These are phyloP conservation scores for Yamadazyma sp. DNA, from an alignment of 1,139 yeast species.

Conservation along the genomic window DNA sequence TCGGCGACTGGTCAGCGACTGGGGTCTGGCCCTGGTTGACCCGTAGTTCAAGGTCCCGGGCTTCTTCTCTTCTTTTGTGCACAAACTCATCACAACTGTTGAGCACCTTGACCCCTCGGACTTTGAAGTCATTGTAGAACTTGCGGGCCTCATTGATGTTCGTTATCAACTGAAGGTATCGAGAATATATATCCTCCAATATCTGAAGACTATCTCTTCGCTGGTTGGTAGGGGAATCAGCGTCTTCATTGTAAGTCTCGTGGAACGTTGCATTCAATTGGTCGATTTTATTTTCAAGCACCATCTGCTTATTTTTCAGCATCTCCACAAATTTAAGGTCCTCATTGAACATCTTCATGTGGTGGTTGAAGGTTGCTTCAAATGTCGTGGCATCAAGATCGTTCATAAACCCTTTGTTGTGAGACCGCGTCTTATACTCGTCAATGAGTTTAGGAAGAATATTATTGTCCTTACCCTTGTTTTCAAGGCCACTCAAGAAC, in stretches of 20 bases:
- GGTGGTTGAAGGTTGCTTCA: conserved; percentile 34
- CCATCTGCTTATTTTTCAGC: conserved; percentile 41
- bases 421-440: conserved; percentile 31
- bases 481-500: conserved; percentile 42
- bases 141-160: conserved; percentile 69
- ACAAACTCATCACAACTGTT: conserved; percentile 56
- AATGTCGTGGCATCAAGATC: conserved; percentile 27
- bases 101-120: conserved; percentile 47
- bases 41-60: conserved; percentile 44
- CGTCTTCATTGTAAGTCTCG: conserved; percentile 12
- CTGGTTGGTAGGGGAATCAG: conserved; percentile 17
- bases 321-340: conserved; percentile 40
- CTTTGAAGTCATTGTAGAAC: conserved; percentile 66
- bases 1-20: too few species aligned
- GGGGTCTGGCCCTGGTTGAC: conserved; percentile 3
- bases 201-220: conserved; percentile 54
- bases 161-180: conserved; percentile 54
- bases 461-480: conserved; percentile 46
- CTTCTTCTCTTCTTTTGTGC: conserved; percentile 53
- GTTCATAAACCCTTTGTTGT: conserved; percentile 6
- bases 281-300: conserved; percentile 45
- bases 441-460: conserved; percentile 53
- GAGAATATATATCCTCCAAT: conserved; percentile 53
- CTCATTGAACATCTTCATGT: conserved; percentile 38
- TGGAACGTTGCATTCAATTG: conserved; percentile 39